Conservation (phyloP, 2,329 filamentous ascomycete genomes). For the Trichophaea hybrida region DNA sequence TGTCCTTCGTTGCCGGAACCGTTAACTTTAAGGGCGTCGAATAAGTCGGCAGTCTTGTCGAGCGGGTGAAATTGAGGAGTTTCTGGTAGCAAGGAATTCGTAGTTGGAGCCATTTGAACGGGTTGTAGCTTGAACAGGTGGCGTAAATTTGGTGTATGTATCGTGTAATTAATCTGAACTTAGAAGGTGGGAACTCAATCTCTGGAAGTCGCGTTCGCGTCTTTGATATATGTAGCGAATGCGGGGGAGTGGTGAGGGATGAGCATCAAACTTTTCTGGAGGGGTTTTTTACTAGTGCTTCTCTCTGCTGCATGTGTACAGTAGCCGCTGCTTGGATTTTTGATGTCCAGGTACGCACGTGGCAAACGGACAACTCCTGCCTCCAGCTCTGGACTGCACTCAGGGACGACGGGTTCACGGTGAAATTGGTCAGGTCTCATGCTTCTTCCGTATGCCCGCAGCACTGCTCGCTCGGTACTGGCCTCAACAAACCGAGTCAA, state of each 20-base stretch:
- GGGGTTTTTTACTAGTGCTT: neutral
- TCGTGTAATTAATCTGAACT: neutral
- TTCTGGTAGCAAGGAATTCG: neutral
- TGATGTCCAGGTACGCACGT: no score
- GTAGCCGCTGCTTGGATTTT: no score
- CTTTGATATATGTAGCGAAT: neutral
- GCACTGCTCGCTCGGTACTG: no score
- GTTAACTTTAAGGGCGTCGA: conserved; percentile 12
- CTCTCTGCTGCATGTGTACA: no score
- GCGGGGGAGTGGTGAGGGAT: neutral
- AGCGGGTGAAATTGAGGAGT: neutral
- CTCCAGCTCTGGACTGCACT: no score
- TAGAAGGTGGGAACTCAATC: neutral
- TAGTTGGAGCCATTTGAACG: neutral
- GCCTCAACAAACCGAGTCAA: no score
- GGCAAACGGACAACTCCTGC: no score
- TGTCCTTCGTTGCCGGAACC: neutral
- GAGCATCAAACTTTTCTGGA: neutral
- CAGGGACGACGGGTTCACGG: no score
- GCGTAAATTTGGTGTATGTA: neutral
- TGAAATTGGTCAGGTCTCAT: no score
- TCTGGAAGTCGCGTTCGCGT: no score
- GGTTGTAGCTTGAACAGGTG: neutral
- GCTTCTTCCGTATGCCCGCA: no score
- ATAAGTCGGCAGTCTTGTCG: conserved; percentile 9